Evolutionary conservation across 805 yeast species (phyloP), one percentile per base, ranked within the genome.

Genomic region (Yarrowia yakushimensis): DNA sequence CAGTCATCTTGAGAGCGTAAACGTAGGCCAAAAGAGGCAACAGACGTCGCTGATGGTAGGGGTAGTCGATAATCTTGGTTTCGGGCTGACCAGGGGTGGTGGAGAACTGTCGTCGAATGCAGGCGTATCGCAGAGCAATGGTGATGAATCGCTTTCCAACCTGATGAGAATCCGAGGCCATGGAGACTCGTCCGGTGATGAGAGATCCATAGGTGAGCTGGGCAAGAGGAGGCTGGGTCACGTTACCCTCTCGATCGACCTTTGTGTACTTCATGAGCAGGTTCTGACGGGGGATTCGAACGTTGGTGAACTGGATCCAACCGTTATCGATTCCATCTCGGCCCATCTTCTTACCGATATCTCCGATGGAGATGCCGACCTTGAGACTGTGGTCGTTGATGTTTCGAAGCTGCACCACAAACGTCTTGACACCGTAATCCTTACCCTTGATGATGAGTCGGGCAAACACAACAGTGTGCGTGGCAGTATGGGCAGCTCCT

Each of bases 251-350:
- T n/a, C 79, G 75, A 46, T 82, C 80, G 61, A 92, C 89, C 70
- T 84, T 81, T 60, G 91, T 83, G 75, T 86, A 91, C 74, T 86
- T 88, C 74, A 85, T 85, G 69, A 92, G 78, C 94, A 92, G 85
- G 74, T 81, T 88, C 71, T 82, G 86, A 65, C 91, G 82, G 63
- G 97, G 97, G 66, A 92, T 88, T 57, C 85, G 80, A 59, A 90
- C 97, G 68, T 86, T 80, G 55, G 88, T 79, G 76, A 88, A 92
- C 76, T 91, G 97, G 70, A 92, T 89, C 97, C 97, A 92, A 61
- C 97, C 97, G 74, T 92, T 92, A 72, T 92, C 97, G 67, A 92
- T 88, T 63, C 96, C 97, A 70, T 91, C 94, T 70, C 97, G 82
- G 61, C 97, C 97, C 96, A 92, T 90, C 77, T 92, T 92, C 66